phyloP scores from a whole-genome alignment of 2,329 filamentous ascomycete species.

The Calcarisporium arbuscula region DNA sequence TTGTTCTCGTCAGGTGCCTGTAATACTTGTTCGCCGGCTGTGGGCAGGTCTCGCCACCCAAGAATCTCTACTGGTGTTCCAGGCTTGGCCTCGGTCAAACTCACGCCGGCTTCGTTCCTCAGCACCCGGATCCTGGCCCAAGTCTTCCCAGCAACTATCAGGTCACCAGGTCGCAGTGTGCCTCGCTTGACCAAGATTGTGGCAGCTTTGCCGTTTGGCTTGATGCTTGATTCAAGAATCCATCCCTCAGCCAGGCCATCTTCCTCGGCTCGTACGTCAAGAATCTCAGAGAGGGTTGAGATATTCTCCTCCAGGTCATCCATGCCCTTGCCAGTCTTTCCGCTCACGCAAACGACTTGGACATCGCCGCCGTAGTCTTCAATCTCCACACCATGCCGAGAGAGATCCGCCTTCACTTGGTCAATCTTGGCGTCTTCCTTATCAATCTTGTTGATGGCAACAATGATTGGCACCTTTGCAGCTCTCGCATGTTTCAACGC shows the following conservation, averaged over 20 bases:
- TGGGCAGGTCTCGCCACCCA: slow-evolving; percentile 81
- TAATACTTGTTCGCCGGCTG: slow-evolving; percentile 80
- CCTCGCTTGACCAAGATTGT: slow-evolving; percentile 86
- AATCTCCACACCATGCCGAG: slow-evolving; percentile 76
- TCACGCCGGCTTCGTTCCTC: slow-evolving; percentile 74
- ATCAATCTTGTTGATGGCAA: slow-evolving; percentile 96
- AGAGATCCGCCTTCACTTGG: slow-evolving; percentile 81
- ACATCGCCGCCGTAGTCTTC: slow-evolving; percentile 95
- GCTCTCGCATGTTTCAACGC: slow-evolving; percentile 87
- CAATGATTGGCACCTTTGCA: slow-evolving; percentile 89
- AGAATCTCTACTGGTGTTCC: slow-evolving; percentile 89
- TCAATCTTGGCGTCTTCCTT: slow-evolving; percentile 77
- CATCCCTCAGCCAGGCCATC: slow-evolving; percentile 82
- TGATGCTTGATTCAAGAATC: slow-evolving; percentile 87
- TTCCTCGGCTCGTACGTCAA: slow-evolving; percentile 78
- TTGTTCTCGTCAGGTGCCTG: slow-evolving; percentile 73
- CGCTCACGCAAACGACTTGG: slow-evolving; percentile 85
- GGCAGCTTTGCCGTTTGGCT: slow-evolving; percentile 75
- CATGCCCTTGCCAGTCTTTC: slow-evolving; percentile 91
- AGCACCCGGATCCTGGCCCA: slow-evolving; percentile 83
- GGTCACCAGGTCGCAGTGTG: slow-evolving; percentile 72
- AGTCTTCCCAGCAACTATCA: slow-evolving; percentile 80
- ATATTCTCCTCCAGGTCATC: slow-evolving; percentile 86
- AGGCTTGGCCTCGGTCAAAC: slow-evolving; percentile 68
- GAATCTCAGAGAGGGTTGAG: slow-evolving; percentile 76